Conservation (phyloP, 176 grass and related monocot species). For the Avena atlantica region DNA sequence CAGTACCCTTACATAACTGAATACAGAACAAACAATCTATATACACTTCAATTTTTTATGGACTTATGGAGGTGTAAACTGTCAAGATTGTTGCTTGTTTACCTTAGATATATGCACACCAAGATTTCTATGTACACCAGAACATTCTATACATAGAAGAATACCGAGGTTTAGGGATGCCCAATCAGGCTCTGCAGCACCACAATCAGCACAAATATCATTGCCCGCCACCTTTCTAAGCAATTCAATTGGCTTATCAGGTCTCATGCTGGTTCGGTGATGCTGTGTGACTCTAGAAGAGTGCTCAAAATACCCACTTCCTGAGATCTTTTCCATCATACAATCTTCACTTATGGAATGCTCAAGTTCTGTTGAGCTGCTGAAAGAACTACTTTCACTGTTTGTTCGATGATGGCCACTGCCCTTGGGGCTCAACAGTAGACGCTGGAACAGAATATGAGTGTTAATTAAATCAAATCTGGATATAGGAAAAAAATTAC, state of each 20-base stretch:
- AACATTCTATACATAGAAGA: conserved; percentile 97
- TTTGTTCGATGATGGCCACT: conserved; percentile 68
- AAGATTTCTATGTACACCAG: conserved; percentile 97
- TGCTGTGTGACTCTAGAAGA: conserved; percentile 69
- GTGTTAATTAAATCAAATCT: conserved; percentile 42
- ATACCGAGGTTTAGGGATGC: conserved; percentile 94
- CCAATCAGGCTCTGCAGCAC: conserved; percentile 90
- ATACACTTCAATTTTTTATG: background rate
- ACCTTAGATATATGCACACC: conserved; percentile 99
- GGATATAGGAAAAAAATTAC: conserved; percentile 33
- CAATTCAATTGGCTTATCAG: conserved; percentile 96
- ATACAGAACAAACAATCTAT: conserved; percentile 21
- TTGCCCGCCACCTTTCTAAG: conserved; percentile 96
- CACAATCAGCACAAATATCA: conserved; percentile 86
- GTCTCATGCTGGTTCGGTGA: conserved; percentile 74
- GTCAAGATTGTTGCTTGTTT: conserved; percentile 20
- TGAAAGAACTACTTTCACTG: conserved; percentile 86
- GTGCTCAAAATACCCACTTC: conserved; percentile 83
- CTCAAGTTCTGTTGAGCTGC: conserved; percentile 87
- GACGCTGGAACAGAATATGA: conserved; percentile 70
- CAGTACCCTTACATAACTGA: background rate
- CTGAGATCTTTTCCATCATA: conserved; percentile 68
- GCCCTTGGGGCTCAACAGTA: conserved; percentile 68
- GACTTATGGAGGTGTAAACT: conserved; percentile 30
- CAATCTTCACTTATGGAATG: conserved; percentile 78